Evolutionary conservation across 2,329 filamentous ascomycete genomes (phyloP), one percentile per base, ranked within the genome.

Genomic region (Aspergillus eucalypticola): DNA sequence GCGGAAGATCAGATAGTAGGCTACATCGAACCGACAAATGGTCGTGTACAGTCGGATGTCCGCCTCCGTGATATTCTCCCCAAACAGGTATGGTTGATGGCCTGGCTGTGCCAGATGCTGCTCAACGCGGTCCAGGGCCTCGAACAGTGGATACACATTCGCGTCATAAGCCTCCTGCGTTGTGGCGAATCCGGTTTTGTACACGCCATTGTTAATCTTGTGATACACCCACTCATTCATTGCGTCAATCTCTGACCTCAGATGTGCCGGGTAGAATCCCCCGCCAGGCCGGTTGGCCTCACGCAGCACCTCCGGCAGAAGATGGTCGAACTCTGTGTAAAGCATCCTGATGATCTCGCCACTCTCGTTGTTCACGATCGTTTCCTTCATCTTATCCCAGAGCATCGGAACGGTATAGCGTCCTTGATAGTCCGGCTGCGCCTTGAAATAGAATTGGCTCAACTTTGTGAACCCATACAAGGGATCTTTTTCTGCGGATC

Each of bases 291-390:
- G 79, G 58, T 78, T 83, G 1, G 46, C 69, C 64, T 89, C 86
- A 58, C 84, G 84, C 67, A 84, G 80, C 66, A 86, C 73, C 2
- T 82, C 79, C 0, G 83, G 83, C 23, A 91, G 72, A 29, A 90
- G 73, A 54, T 84, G 82, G 70, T 96, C 87, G 70, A 96, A 96
- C 72, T 85, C 89, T 19, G 81, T 82, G 69, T 89, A 89, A 57
- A 96, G 79, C 89, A 96, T 95, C 67, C 92, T 86, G 69, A 96
- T 86, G 73, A 96, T 95, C 79, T 96, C 92, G 66, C 86, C 89
- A 74, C 89, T 92, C 82, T 96, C 92, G 68, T 96, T 96, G 82
- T 84, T 94, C 64, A 96, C 91, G 68, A 96, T 93, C 8, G 82
- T 85, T 70, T 87, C 84, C 56, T 81, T 78, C 79, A 89, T 87